These are phyloP conservation scores for Lanmaoa pseudosensibilis DNA, from an alignment of 768 basidiomycete genomes.

Conservation along the genomic window DNA sequence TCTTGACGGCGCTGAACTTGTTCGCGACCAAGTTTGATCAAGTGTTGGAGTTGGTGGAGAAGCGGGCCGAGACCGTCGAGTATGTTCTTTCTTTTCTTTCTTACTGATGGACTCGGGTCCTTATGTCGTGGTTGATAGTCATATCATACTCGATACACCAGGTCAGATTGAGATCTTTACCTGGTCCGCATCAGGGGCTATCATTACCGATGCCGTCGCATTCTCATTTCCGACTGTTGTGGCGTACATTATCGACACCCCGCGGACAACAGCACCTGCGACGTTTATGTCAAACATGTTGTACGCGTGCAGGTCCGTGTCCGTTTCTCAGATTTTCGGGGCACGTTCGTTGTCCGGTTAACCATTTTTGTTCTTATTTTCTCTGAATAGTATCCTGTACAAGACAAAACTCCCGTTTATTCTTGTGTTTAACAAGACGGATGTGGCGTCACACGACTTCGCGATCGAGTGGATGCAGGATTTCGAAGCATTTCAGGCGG, in stretches of 20 bases:
- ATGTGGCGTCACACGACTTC: constrained; percentile 86
- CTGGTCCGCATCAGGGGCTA: constrained; percentile 98
- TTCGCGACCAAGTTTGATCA: constrained; percentile 99
- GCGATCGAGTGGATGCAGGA: constrained; percentile 98
- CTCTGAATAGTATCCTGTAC: constrained; percentile 76
- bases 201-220: constrained; percentile 96
- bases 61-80: constrained; percentile 86
- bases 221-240: constrained; percentile 91
- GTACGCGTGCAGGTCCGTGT: constrained; percentile 85
- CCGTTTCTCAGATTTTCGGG: constrained; percentile 1
- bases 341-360: neutral
- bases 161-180: constrained; percentile 99
- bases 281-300: constrained; percentile 99
- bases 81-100: constrained; percentile 40
- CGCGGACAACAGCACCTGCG: constrained; percentile 88
- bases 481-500: constrained; percentile 92
- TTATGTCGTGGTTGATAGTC: constrained; percentile 44
- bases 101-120: neutral
- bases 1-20: constrained; percentile 92
- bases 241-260: constrained; percentile 97
- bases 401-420: constrained; percentile 98
- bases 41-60: constrained; percentile 88
- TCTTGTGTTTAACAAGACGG: constrained; percentile 98
- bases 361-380: neutral
- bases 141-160: constrained; percentile 94